Percentiles rank a stretch among this genome's conserved stretches.
Evolutionary conservation across 148 eudicot genomes (phyloP).

Genomic region (Fagopyrum tataricum): DNA sequence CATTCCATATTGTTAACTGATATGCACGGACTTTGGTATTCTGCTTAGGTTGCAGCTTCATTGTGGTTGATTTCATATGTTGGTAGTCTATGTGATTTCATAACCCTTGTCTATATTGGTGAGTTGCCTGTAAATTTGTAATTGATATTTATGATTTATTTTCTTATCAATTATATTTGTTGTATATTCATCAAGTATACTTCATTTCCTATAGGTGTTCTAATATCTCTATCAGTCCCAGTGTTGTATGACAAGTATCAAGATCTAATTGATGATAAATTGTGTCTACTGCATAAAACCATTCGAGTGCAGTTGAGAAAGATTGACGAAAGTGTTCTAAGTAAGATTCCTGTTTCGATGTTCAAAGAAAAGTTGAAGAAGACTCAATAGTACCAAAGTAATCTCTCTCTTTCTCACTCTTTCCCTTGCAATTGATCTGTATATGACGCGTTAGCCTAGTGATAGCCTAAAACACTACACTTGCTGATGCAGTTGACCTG

Average conservation of each 20-base stretch:
- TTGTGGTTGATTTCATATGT: conserved; percentile 64
- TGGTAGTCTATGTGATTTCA: conserved; percentile 73
- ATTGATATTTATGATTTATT: not conserved
- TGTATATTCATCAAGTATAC: conserved; percentile 1
- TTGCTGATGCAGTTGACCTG: not conserved
- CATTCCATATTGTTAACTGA: not conserved
- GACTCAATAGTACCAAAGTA: conserved; percentile 53
- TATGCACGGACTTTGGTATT: not conserved
- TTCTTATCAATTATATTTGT: conserved; percentile 3
- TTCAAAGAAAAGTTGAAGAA: conserved; percentile 62
- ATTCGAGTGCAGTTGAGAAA: conserved; percentile 40
- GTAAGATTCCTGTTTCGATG: conserved; percentile 43
- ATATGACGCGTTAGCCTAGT: not conserved
- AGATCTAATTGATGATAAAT: conserved; percentile 58
- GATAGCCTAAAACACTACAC: not conserved
- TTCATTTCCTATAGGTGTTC: conserved; percentile 37
- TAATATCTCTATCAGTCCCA: conserved; percentile 72
- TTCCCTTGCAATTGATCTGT: not conserved
- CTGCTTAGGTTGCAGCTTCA: conserved; percentile 47
- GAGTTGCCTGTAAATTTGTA: conserved; percentile 18
- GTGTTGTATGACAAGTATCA: conserved; percentile 74
- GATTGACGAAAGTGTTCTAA: conserved; percentile 44
- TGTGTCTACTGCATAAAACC: conserved; percentile 28
- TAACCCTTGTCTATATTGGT: conserved; percentile 80
- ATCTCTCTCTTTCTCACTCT: conserved; percentile 17